A percentile compares a stretch with the other conserved stretches of the same genome.
These are phyloP conservation scores for Cucurbita moschata DNA, from an alignment of 306 rosid genomes.

Conservation along the genomic window DNA sequence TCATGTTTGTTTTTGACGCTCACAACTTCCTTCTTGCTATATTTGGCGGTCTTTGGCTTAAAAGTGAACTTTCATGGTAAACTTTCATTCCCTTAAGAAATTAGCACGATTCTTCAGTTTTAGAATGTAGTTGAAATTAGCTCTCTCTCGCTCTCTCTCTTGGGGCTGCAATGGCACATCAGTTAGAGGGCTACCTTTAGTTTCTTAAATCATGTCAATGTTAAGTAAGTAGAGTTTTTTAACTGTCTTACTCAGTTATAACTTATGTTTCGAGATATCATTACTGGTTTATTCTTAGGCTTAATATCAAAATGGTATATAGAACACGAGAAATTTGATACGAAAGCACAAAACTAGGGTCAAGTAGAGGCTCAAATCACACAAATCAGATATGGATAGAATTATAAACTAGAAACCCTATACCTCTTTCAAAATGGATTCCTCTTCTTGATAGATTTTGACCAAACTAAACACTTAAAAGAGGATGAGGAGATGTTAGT, in stretches of 20 bases:
- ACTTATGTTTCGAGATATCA: not conserved
- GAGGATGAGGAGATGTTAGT: not conserved
- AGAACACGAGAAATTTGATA: not conserved
- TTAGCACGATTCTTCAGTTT: not conserved
- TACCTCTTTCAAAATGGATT: not conserved
- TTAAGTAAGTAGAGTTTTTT: not conserved
- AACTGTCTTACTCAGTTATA: not conserved
- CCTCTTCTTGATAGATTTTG: not conserved
- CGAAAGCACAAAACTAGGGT: not conserved
- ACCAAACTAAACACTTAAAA: not conserved
- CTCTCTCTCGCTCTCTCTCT: not conserved
- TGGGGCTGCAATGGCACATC: not conserved
- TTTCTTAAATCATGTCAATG: not conserved
- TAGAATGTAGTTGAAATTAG: not conserved
- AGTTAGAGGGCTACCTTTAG: not conserved
- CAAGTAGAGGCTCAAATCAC: not conserved
- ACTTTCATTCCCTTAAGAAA: conserved; percentile 4
- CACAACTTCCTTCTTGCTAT: conserved; percentile 30
- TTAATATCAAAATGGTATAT: not conserved
- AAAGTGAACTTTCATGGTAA: conserved; percentile 47
- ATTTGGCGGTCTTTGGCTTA: conserved; percentile 40
- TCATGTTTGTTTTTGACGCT: conserved; percentile 32
- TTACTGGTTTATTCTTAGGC: not conserved
- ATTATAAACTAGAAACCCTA: not conserved
- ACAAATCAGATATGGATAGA: not conserved